Evolutionary conservation across 345 rosid genomes (phyloP), one percentile per base, ranked within the genome.

Genomic region (Populus euphratica): DNA sequence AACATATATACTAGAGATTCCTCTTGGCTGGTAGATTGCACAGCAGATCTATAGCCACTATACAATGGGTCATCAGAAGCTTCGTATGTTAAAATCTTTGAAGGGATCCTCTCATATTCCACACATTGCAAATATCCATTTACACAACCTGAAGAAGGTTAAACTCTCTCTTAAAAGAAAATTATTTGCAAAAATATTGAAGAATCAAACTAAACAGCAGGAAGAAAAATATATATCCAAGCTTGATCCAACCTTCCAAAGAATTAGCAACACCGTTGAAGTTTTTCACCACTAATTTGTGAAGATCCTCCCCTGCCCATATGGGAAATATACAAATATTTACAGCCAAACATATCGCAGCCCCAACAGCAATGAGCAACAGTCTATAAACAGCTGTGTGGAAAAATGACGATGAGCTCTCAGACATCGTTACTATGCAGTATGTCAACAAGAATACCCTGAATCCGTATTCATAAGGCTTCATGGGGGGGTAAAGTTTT

Each of bases 251-350:
- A 92, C 98, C 97, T 90, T 94, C 98, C 72, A 94, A 76, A 20
- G 97, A 94, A 79, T 84, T 72, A 67, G 98, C 97, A 2, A 94
- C 96, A 47, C 88, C 86, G 68, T 69, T 88, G 87, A 94, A 92
- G 82, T 94, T 91, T 61, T 89, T 90, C 0, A 84, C 94, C 68
- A 94, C 97, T 77, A 87, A 81, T 76, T 90, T 94, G 82, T 94
- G 98, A 61, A 94, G 88, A 82, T 94, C 94, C 79, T 91, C 97
- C 33, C 96, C 98, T 13, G 98, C 84, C 98, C 98, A 94, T 68
- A 85, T 94, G 39, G 98, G 98, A 80, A 76, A 88, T 69, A 94
- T 27, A 71, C 87, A 88, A 23, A 85, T 87, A 74, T 92, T 92
- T 43, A 94, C 81, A 6, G 81, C 82, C 84, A 94, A 79, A 78